Evolutionary conservation across 1,284 basidiomycete species (phyloP), one percentile per base, ranked within the genome.

Genomic region (Chalciporus sp.): DNA sequence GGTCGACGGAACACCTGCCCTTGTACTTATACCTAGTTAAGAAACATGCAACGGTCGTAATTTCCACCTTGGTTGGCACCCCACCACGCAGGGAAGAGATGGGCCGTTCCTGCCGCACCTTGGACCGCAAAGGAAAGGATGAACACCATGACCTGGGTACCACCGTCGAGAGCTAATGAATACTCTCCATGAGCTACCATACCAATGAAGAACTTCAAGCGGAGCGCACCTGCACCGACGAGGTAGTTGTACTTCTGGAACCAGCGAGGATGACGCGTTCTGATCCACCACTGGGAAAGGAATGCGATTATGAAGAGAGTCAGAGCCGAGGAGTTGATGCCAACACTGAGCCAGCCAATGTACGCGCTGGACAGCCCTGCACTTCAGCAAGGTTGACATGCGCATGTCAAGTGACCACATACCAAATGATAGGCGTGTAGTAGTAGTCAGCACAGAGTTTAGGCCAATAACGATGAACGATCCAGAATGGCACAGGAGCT

Each of bases 71-170:
- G 74, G 55, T 78, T 74, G 9, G 76, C 76, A n/a, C 82, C 82
- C 66, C 78, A 79, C 84, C 84, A 86, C 45, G 74, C 53, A 3
- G 85, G 84, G 76, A 88, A 88, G 11, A 80, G 71, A 52, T 76
- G 74, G 2, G 78, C 61, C 3, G 65, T 65, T 1, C 88, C 87
- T 4, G 80, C 78, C 10, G 85, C 87, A 49, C 88, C 88, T 62
- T 83, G 83, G 12, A 90, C 85, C 1, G 86, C 85, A 61, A 90
- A 90, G 2, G 83, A 84, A 16, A 88, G 72, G 33, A 90, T 76
- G 66, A 90, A 89, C 28, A 87, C 79, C 77, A 88, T 84, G 31
- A 87, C 78, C 65, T 89, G 81, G 4, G 81, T 77, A 10, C 85
- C 85, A 19, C 84, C 84, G 51, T 85, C 84, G 40, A 84, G 71